These are phyloP conservation scores for Hibiscus syriacus DNA, from an alignment of 345 rosid species.

Conservation along the genomic window DNA sequence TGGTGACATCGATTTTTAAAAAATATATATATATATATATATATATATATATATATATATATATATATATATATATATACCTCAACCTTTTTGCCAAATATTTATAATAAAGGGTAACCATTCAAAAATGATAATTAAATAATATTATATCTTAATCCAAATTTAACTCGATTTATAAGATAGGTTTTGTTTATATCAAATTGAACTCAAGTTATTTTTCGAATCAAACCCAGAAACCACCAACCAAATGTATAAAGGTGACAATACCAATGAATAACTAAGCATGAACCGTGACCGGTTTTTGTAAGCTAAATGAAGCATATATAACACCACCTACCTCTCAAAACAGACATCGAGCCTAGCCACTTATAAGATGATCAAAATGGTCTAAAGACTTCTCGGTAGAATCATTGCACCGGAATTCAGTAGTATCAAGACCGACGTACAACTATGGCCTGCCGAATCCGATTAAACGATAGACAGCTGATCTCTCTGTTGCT, in stretches of 20 bases:
- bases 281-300: too few relatives aligned
- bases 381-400: background rate
- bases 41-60: too few relatives aligned
- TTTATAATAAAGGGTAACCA: too few relatives aligned
- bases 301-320: too few relatives aligned
- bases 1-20: too few relatives aligned
- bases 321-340: background rate
- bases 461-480: background rate
- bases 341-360: background rate
- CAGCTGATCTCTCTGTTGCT: background rate
- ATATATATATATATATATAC: too few relatives aligned
- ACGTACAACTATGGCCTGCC: background rate
- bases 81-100: too few relatives aligned
- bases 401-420: background rate
- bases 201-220: background rate
- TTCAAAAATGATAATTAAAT: too few relatives aligned
- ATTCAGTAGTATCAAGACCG: background rate
- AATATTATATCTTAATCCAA: too few relatives aligned
- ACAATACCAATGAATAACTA: background rate
- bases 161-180: too few relatives aligned
- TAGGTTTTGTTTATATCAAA: too few relatives aligned
- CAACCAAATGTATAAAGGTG: background rate
- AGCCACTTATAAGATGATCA: background rate
- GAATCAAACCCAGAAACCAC: background rate
- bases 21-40: too few relatives aligned